Conservation (phyloP, 441 rosid species). For the Arabidopsis hybrid region DNA sequence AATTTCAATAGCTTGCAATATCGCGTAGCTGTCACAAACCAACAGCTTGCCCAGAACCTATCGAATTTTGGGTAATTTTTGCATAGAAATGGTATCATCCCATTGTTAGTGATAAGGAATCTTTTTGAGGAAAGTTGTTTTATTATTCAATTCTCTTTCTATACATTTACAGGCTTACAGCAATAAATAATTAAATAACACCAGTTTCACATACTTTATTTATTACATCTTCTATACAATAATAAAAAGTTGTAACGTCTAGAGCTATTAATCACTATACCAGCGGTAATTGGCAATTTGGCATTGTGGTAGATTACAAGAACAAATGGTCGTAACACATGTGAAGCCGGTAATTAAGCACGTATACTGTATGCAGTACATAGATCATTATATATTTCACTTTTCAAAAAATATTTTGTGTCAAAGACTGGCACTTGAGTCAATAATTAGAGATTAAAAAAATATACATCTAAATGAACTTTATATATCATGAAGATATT, state of each 20-base stretch:
- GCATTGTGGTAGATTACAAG: constrained; percentile 37
- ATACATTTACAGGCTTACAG: constrained; percentile 37
- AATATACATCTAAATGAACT: neutral
- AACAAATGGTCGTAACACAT: constrained; percentile 32
- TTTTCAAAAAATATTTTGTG: constrained; percentile 11
- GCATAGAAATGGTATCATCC: constrained; percentile 49
- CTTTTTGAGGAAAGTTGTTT: constrained; percentile 47
- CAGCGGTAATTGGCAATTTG: constrained; percentile 25
- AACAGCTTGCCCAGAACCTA: constrained; percentile 46
- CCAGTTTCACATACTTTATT: constrained; percentile 25
- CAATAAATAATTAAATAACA: constrained; percentile 11
- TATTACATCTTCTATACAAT: constrained; percentile 11
- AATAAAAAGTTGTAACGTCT: neutral
- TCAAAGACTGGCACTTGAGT: constrained; percentile 32
- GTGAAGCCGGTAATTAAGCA: constrained; percentile 35
- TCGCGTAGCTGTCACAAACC: constrained; percentile 49
- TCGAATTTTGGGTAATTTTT: constrained; percentile 41
- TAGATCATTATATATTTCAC: neutral
- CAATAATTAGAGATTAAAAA: neutral
- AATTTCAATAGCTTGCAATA: constrained; percentile 46
- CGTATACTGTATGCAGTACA: constrained; percentile 12
- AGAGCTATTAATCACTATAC: constrained; percentile 22
- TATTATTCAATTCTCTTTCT: constrained; percentile 34
- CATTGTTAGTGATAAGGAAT: constrained; percentile 48
- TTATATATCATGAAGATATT: constrained; percentile 36